phyloP scores from a whole-genome alignment of 805 yeast genomes.

The Lipomyces yamadae region DNA sequence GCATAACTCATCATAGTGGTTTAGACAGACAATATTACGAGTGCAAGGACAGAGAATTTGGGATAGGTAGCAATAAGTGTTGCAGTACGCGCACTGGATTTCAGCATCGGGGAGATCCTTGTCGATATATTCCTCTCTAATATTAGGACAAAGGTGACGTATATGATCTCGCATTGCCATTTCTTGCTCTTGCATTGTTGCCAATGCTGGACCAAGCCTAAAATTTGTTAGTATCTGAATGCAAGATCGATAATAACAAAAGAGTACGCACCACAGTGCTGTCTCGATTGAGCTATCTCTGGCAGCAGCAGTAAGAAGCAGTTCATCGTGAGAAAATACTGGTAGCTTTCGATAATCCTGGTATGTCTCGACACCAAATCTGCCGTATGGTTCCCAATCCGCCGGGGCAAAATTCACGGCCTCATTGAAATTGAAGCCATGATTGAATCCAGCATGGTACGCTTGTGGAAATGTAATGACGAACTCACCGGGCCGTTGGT shows the following conservation, averaged over 20 bases:
- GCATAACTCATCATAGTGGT: slow-evolving; percentile 33
- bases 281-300: slow-evolving; percentile 38
- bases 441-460: slow-evolving; percentile 88
- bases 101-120: slow-evolving; percentile 21
- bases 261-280: slow-evolving; percentile 31
- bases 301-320: slow-evolving; percentile 39
- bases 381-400: slow-evolving; percentile 48
- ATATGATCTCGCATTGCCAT: slow-evolving; percentile 20
- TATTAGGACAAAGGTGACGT: slow-evolving; percentile 17
- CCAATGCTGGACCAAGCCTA: slow-evolving; percentile 37
- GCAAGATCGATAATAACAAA: background rate
- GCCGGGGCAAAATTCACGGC: slow-evolving; percentile 52
- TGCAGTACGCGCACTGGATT: slow-evolving; percentile 37
- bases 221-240: background rate
- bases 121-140: slow-evolving; percentile 9
- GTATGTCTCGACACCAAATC: slow-evolving; percentile 42
- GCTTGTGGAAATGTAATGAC: slow-evolving; percentile 87
- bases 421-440: slow-evolving; percentile 67
- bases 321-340: slow-evolving; percentile 47
- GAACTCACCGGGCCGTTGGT: slow-evolving; percentile 80
- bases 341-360: slow-evolving; percentile 43
- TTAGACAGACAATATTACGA: slow-evolving; percentile 28
- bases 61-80: slow-evolving; percentile 38
- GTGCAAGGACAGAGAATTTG: slow-evolving; percentile 29
- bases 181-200: slow-evolving; percentile 29